Evolutionary conservation across 768 basidiomycete genomes (phyloP).

Genomic region (Russula dissimulans): DNA sequence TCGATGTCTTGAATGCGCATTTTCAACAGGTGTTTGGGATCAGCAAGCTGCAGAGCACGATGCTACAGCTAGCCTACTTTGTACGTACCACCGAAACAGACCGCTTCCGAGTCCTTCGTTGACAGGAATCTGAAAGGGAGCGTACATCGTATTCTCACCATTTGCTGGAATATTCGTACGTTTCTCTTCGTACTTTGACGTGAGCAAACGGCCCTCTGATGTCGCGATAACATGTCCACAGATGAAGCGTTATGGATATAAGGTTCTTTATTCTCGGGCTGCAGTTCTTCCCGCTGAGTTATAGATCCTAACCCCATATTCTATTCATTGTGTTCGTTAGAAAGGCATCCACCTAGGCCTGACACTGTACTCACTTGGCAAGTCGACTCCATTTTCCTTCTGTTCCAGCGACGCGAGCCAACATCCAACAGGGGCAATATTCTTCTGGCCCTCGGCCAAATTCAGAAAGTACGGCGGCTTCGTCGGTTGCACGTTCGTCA

Average conservation of each 20-base stretch:
- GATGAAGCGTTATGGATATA: constrained; percentile 61
- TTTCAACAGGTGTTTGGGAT: too few relatives aligned
- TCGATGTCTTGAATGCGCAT: too few relatives aligned
- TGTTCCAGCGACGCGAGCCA: constrained; percentile 20
- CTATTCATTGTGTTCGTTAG: constrained; percentile 20
- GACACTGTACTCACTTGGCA: constrained; percentile 47
- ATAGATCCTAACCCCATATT: neutral
- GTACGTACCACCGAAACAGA: constrained; percentile 24
- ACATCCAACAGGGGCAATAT: constrained; percentile 23
- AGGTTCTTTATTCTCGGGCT: too few relatives aligned
- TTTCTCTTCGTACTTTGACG: too few relatives aligned
- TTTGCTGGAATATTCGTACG: neutral
- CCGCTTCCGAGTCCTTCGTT: neutral
- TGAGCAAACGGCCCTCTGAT: too few relatives aligned
- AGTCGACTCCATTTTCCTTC: constrained; percentile 7
- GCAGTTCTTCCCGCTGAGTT: neutral
- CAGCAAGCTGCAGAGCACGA: too few relatives aligned
- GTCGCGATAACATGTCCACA: constrained; percentile 18
- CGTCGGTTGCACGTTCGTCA: constrained; percentile 64
- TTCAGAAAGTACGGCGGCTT: constrained; percentile 63
- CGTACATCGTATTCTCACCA: constrained; percentile 53
- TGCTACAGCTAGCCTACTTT: constrained; percentile 47
- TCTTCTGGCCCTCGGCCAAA: constrained; percentile 71
- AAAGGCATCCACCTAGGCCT: constrained; percentile 58
- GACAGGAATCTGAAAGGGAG: constrained; percentile 33